Base-by-base conservation (phyloP, 139 green algal species). In the Ettlia oleoabundans region DNA sequence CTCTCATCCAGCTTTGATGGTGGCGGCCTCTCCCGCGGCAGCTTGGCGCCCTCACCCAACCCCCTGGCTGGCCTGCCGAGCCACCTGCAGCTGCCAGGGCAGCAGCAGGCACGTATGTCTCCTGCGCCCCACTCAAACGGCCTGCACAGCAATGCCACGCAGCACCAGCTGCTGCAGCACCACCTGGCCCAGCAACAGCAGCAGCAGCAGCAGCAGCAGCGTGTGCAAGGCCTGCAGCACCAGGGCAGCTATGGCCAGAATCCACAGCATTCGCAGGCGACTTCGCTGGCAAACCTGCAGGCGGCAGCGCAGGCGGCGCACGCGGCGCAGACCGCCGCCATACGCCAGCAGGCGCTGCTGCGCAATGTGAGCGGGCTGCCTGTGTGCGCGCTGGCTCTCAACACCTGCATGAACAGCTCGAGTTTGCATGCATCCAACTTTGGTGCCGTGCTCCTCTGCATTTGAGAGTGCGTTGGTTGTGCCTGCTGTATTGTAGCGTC, bases 141-240 rank as follows among this genome's bases (percentile, higher is more conserved):
- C 22, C 37, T 80, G 55, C 52, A 33, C 51, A 1, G 15, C 33
- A 58, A 33, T 19, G 42, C 55, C 38, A 9, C 40, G 38, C 76
- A 82, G 62, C 76, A 82, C 41, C 76, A 82, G 62, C 76, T 74
- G 61, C 76, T 74, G 30, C 76, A 82, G 76, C 62, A 82, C 32
- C 76, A 82, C n/a, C 62, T 74, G 41, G 32, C 35, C 30, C 61
- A 61, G 62, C 76, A 82, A 53, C 73, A 80, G 76, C 76, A n/a
- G n/a, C n/a, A n/a, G n/a, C n/a, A n/a, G n/a, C n/a, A n/a, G 41
- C 61, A 61, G 62, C 76, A 82, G 73, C 73, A 80, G 76, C 76
- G 42, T 21, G 18, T 37, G 2, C 74, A 81, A 55, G 62, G 58
- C 41, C 15, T 61, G 58, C 58, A 18, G 38, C 73, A 33, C 24